These are phyloP conservation scores for Fomitopsis serialis DNA, from an alignment of 768 basidiomycete genomes.

Conservation along the genomic window DNA sequence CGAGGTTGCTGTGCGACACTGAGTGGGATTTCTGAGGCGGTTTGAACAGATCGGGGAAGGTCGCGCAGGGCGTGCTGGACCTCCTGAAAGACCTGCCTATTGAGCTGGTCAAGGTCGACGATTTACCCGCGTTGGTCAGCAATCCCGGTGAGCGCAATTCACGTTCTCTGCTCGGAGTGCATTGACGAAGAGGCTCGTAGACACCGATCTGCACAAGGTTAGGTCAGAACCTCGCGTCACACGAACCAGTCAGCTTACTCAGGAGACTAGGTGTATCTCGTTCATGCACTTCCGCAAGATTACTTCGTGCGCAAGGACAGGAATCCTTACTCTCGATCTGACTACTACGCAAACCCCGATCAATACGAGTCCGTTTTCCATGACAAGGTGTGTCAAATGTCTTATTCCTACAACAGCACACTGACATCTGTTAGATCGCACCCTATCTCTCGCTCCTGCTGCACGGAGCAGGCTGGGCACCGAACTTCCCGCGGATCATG, in stretches of 20 bases:
- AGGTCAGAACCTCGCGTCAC: not conserved
- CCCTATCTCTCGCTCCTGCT: slow-evolving; percentile 82
- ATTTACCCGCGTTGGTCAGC: slow-evolving; percentile 52
- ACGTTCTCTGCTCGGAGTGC: not conserved
- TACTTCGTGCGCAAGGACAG: slow-evolving; percentile 65
- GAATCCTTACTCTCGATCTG: slow-evolving; percentile 47
- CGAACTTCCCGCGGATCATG: slow-evolving; percentile 75
- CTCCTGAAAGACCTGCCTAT: slow-evolving; percentile 71
- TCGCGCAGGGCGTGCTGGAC: slow-evolving; percentile 70
- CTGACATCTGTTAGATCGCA: slow-evolving; percentile 50
- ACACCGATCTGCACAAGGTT: slow-evolving; percentile 55
- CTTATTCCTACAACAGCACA: not conserved
- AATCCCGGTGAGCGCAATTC: slow-evolving; percentile 38
- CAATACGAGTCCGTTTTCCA: slow-evolving; percentile 64
- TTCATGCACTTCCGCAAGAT: slow-evolving; percentile 62
- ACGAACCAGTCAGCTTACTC: not conserved
- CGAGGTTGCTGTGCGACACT: not conserved
- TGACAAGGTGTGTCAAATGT: slow-evolving; percentile 42
- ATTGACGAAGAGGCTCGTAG: slow-evolving; percentile 24
- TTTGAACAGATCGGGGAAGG: slow-evolving; percentile 51
- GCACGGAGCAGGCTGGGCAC: slow-evolving; percentile 84
- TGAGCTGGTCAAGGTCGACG: slow-evolving; percentile 45
- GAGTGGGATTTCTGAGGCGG: not conserved
- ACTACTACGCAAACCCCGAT: slow-evolving; percentile 73
- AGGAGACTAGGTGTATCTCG: slow-evolving; percentile 61